Conservation (phyloP, 2,329 filamentous ascomycete species). For the Colletotrichum cuscutae region DNA sequence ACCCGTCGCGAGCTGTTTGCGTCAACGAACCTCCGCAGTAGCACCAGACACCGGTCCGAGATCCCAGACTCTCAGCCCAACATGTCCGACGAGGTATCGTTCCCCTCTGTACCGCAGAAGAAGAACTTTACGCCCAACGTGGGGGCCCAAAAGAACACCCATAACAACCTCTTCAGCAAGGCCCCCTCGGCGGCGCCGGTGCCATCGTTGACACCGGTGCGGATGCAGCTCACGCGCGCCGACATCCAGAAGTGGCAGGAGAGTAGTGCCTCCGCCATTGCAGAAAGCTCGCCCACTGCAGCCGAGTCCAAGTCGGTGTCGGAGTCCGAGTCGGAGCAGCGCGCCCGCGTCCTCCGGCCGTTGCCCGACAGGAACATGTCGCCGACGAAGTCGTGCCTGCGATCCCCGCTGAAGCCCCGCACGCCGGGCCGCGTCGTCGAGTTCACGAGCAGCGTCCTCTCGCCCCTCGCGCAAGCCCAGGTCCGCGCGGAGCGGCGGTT, state of each 20-base stretch:
- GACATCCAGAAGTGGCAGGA: conserved; percentile 56
- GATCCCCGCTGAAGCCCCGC: conserved; percentile 66
- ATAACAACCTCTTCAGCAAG: conserved; percentile 52
- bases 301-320: too few relatives aligned
- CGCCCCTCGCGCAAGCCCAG: conserved; percentile 55
- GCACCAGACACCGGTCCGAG: conserved; percentile 14
- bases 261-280: conserved; percentile 49
- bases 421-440: conserved; percentile 69
- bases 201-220: conserved; percentile 47
- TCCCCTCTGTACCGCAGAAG: conserved; percentile 56
- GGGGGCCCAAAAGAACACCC: conserved; percentile 42
- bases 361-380: conserved; percentile 63
- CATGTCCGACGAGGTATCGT: conserved; percentile 45
- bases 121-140: conserved; percentile 59
- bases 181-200: conserved; percentile 39
- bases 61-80: conserved; percentile 40
- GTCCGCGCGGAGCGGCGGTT: conserved; percentile 20
- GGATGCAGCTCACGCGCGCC: conserved; percentile 53
- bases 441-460: conserved; percentile 63
- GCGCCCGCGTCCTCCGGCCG: conserved; percentile 56
- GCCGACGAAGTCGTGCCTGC: conserved; percentile 66
- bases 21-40: background rate
- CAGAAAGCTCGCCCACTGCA: conserved; percentile 45
- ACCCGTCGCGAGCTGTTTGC: conserved; percentile 22
- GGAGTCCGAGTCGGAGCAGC: conserved; percentile 45